These are phyloP conservation scores for Wickerhamiella hasegawae DNA, from an alignment of 805 yeast genomes.

Conservation along the genomic window DNA sequence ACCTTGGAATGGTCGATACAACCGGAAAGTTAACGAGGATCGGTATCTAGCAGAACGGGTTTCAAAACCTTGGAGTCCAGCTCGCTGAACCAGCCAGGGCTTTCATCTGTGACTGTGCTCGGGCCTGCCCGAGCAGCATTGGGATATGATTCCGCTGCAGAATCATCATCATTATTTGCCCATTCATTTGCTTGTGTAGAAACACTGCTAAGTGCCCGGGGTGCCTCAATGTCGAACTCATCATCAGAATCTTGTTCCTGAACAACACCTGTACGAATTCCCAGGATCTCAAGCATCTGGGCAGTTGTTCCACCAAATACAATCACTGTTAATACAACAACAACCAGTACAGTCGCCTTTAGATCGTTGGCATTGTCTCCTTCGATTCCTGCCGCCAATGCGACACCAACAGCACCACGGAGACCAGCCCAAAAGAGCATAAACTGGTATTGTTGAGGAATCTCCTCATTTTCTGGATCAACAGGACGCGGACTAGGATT, in stretches of 20 bases:
- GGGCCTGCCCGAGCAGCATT: constrained; percentile 2
- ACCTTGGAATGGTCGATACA: too few species aligned
- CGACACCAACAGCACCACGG: constrained; percentile 98
- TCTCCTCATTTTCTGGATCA: constrained; percentile 55
- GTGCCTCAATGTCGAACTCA: constrained; percentile 80
- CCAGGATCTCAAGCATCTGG: constrained; percentile 88
- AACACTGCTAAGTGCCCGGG: constrained; percentile 4
- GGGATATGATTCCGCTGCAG: not conserved
- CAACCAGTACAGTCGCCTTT: constrained; percentile 89
- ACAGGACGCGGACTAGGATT: constrained; percentile 13
- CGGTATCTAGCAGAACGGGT: constrained; percentile 66
- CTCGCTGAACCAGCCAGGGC: constrained; percentile 58
- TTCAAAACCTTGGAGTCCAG: constrained; percentile 89
- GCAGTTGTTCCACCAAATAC: constrained; percentile 98
- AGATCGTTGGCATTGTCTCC: constrained; percentile 83
- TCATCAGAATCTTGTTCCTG: constrained; percentile 79
- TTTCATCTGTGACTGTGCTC: constrained; percentile 3
- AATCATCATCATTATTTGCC: constrained; percentile 7
- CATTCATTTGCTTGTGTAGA: constrained; percentile 11
- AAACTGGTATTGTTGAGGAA: constrained; percentile 90
- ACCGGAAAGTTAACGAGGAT: constrained; percentile 11
- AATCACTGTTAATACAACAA: constrained; percentile 89
- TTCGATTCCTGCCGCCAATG: constrained; percentile 91
- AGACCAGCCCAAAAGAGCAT: constrained; percentile 99
- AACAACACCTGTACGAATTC: constrained; percentile 80